Conservation (phyloP, 108 stramenopile genomes). For the Stephanodiscus minutulus region DNA sequence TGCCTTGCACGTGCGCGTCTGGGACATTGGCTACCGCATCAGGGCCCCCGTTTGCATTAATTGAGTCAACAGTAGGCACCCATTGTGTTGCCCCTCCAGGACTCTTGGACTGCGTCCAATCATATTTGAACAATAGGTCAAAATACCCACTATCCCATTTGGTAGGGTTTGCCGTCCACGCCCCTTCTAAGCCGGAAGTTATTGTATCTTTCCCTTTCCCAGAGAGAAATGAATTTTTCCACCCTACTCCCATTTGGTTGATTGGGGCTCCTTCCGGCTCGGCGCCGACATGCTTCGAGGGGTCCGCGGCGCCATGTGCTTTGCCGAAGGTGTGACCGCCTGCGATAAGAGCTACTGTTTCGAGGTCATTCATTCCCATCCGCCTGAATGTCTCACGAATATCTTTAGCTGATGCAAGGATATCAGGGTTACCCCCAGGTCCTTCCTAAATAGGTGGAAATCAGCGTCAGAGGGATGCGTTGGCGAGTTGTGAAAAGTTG, state of each 20-base stretch:
- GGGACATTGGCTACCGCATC: conserved; percentile 54
- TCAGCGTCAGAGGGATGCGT: neutral
- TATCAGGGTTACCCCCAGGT: conserved; percentile 70
- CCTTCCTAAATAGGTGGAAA: conserved; percentile 45
- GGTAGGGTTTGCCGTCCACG: conserved; percentile 72
- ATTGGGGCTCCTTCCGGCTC: conserved; percentile 72
- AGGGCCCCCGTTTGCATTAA: conserved; percentile 27
- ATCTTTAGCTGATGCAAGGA: conserved; percentile 64
- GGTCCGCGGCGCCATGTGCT: conserved; percentile 70
- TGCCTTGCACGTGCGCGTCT: conserved; percentile 58
- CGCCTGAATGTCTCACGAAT: conserved; percentile 77
- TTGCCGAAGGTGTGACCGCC: conserved; percentile 88
- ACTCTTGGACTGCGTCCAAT: conserved; percentile 71
- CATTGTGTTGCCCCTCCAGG: conserved; percentile 78
- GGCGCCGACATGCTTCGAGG: conserved; percentile 60
- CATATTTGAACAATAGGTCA: conserved; percentile 63
- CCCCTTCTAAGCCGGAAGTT: conserved; percentile 77
- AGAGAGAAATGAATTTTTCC: conserved; percentile 58
- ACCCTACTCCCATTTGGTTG: conserved; percentile 75
- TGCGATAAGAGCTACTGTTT: conserved; percentile 81
- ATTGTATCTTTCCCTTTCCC: conserved; percentile 73
- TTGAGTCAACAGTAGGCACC: conserved; percentile 53
- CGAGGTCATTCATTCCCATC: conserved; percentile 81
- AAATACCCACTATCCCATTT: conserved; percentile 81
- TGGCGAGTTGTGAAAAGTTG: neutral